A percentile compares a stretch with the other conserved stretches of the same genome.
These are phyloP conservation scores for Coemansia sp. DNA, from an alignment of 192 early-diverging fungal species.

Conservation along the genomic window DNA sequence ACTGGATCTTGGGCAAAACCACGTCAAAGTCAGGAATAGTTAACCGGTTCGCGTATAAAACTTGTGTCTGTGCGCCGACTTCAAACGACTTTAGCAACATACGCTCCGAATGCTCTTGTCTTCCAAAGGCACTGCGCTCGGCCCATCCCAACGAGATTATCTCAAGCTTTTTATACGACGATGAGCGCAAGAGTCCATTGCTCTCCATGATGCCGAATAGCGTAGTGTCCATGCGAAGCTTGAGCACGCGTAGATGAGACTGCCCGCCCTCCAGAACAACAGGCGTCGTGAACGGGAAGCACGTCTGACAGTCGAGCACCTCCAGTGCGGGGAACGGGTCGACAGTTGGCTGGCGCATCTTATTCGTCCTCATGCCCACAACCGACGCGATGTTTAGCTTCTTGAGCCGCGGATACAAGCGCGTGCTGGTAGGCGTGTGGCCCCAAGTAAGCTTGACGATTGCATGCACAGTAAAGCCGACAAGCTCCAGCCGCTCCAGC, in stretches of 20 bases:
- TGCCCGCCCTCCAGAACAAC: constrained; percentile 14
- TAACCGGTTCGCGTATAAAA: constrained; percentile 6
- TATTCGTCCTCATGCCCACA: neutral
- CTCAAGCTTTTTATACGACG: constrained; percentile 6
- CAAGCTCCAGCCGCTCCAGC: constrained; percentile 22
- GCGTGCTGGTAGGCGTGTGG: neutral
- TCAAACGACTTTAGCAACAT: constrained; percentile 9
- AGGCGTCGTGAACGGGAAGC: constrained; percentile 21
- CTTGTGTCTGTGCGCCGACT: neutral
- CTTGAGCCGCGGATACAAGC: constrained; percentile 32
- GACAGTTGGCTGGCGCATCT: constrained; percentile 2
- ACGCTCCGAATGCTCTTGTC: neutral
- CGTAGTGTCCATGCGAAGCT: constrained; percentile 19
- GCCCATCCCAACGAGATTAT: constrained; percentile 16
- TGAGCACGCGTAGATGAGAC: constrained; percentile 16
- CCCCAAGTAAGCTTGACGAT: constrained; percentile 24
- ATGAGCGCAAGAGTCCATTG: neutral
- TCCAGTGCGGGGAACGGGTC: constrained; percentile 29
- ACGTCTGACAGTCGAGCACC: constrained; percentile 22
- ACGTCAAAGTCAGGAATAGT: neutral
- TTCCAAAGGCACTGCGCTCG: neutral
- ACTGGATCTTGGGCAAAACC: neutral
- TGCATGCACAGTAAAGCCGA: constrained; percentile 10
- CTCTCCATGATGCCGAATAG: neutral
- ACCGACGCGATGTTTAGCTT: constrained; percentile 9